A percentile compares a stretch with the other conserved stretches of the same genome.
These are phyloP conservation scores for Cyathus olla DNA, from an alignment of 1,284 basidiomycete species.

Conservation along the genomic window DNA sequence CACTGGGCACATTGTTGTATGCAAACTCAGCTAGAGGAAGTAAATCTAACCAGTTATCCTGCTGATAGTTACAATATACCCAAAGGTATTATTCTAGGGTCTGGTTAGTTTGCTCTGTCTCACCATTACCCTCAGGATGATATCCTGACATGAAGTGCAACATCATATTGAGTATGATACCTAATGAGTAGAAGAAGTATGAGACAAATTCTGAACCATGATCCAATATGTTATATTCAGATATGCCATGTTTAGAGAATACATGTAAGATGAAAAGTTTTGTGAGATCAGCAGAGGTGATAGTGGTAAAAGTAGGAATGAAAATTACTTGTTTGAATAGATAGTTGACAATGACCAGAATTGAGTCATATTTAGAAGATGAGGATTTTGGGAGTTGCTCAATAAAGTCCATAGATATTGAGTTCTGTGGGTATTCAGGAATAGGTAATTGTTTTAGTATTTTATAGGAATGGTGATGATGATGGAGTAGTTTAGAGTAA, in stretches of 20 bases:
- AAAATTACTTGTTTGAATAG: slow-evolving; percentile 23
- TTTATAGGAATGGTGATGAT: not conserved
- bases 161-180: slow-evolving; percentile 16
- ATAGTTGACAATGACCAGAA: not conserved
- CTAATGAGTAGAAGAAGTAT: slow-evolving; percentile 13
- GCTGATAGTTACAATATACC: slow-evolving; percentile 43
- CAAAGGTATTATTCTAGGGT: slow-evolving; percentile 48
- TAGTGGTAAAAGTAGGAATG: slow-evolving; percentile 37
- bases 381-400: not conserved
- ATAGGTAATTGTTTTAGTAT: slow-evolving; percentile 3
- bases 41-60: slow-evolving; percentile 47
- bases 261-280: slow-evolving; percentile 38
- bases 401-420: slow-evolving; percentile 11
- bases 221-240: slow-evolving; percentile 38
- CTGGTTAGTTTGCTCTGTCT: slow-evolving; percentile 55
- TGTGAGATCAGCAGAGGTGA: slow-evolving; percentile 39
- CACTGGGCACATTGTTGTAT: slow-evolving; percentile 3
- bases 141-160: slow-evolving; percentile 31
- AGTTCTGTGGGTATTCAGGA: slow-evolving; percentile 1
- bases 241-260: slow-evolving; percentile 36
- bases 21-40: slow-evolving; percentile 47
- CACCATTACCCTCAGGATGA: slow-evolving; percentile 57
- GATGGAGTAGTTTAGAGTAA: not conserved
- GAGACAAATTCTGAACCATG: slow-evolving; percentile 15
- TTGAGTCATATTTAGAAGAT: not conserved